Conservation (phyloP, 2,329 filamentous ascomycete species). For the Fusarium scirpi region DNA sequence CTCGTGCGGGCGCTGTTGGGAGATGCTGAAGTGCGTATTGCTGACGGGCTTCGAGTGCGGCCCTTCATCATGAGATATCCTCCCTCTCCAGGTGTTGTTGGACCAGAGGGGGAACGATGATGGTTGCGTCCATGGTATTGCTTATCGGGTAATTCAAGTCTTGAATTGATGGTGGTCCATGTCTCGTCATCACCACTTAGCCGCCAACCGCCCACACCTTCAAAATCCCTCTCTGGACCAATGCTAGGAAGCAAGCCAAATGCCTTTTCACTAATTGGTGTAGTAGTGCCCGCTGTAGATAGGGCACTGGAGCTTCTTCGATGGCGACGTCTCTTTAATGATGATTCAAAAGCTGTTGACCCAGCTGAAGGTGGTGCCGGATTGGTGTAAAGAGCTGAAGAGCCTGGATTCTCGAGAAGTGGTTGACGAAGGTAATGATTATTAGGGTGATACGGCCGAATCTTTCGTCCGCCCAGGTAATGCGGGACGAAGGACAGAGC, state of each 20-base stretch:
- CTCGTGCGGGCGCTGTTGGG: conserved; percentile 63
- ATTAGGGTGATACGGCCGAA: conserved; percentile 46
- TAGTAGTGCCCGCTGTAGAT: conserved; percentile 50
- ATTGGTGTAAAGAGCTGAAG: conserved; percentile 14
- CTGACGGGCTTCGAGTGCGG: conserved; percentile 52
- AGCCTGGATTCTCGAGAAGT: conserved; percentile 17
- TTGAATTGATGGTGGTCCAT: conserved; percentile 66
- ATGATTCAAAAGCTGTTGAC: conserved; percentile 36
- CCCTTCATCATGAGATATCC: conserved; percentile 60
- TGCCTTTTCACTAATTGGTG: conserved; percentile 52
- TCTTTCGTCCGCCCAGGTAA: conserved; percentile 60
- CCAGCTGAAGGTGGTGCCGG: conserved; percentile 29
- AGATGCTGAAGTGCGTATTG: conserved; percentile 44
- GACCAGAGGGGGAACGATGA: conserved; percentile 57
- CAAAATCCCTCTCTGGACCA: conserved; percentile 67
- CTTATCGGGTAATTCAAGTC: conserved; percentile 63
- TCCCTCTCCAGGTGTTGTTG: conserved; percentile 56
- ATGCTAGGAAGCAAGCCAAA: conserved; percentile 60
- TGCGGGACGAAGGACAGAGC: conserved; percentile 68
- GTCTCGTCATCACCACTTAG: conserved; percentile 58
- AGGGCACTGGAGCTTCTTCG: conserved; percentile 53
- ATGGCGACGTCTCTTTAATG: conserved; percentile 46
- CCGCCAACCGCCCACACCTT: conserved; percentile 70
- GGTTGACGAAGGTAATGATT: conserved; percentile 32
- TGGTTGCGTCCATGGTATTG: conserved; percentile 55